Percentiles rank a stretch among this genome's conserved stretches.
Evolutionary conservation across 768 basidiomycete genomes (phyloP).

Genomic region (Tylopilus subfusipes): DNA sequence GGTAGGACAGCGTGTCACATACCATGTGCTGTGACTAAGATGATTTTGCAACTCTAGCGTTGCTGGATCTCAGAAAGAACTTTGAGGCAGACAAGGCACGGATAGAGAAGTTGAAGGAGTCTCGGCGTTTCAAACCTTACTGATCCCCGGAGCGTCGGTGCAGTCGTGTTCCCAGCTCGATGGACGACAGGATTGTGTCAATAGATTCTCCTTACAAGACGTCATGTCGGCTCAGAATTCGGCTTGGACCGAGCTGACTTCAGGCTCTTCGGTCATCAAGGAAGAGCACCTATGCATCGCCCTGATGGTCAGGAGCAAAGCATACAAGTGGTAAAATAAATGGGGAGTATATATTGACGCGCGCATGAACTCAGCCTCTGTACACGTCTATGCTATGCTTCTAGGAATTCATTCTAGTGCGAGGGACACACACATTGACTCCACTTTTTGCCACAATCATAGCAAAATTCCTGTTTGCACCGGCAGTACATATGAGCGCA

Average conservation of each 20-base stretch:
- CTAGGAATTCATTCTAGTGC: not conserved
- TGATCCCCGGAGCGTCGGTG: constrained; percentile 35
- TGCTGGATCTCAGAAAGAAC: constrained; percentile 62
- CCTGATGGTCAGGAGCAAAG: not conserved
- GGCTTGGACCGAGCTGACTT: not conserved
- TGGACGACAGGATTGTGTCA: not conserved
- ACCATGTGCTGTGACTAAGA: not conserved
- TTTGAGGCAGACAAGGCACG: constrained; percentile 85
- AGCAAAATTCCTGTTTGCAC: constrained; percentile 33
- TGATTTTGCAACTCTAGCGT: constrained; percentile 34
- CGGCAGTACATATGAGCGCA: constrained; percentile 61
- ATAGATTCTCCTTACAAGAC: too few species aligned
- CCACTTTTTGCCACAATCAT: constrained; percentile 18
- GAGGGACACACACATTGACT: constrained; percentile 1
- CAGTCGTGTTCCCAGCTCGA: not conserved
- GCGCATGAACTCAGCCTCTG: not conserved
- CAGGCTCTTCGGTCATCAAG: not conserved
- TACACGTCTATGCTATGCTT: not conserved
- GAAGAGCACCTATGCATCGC: too few species aligned
- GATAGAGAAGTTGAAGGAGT: constrained; percentile 49
- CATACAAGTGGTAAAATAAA: not conserved
- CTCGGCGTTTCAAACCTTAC: constrained; percentile 85
- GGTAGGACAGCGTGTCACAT: constrained; percentile 41
- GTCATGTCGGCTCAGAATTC: not conserved
- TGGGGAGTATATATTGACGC: not conserved